Percentiles rank a stretch among this genome's conserved stretches.
phyloP scores from a whole-genome alignment of 495 filamentous ascomycete genomes.

The Daldinia decipiens region DNA sequence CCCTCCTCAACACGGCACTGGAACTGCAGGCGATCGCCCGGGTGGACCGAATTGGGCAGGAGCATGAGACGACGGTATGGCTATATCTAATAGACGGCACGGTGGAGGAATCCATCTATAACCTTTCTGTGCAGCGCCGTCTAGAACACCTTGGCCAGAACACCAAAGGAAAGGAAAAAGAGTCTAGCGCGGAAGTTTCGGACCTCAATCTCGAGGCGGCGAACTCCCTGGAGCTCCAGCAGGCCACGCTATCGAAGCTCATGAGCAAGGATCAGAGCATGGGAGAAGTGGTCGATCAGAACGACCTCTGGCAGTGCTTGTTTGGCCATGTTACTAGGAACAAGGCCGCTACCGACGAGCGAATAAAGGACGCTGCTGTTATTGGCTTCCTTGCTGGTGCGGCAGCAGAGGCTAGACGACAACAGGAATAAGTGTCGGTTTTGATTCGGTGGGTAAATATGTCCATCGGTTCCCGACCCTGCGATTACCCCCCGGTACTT shows the following conservation, averaged over 20 bases:
- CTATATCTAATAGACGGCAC: conserved; percentile 90
- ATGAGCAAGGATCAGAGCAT: conserved; percentile 73
- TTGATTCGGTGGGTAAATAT: background rate
- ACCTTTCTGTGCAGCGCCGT: conserved; percentile 80
- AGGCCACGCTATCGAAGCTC: conserved; percentile 70
- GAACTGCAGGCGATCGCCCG: conserved; percentile 94
- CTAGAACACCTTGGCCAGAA: conserved; percentile 74
- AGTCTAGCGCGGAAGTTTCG: conserved; percentile 41
- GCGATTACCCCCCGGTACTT: background rate
- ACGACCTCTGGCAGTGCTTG: conserved; percentile 90
- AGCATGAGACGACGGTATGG: conserved; percentile 89
- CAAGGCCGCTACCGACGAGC: background rate
- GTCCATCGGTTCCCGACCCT: background rate
- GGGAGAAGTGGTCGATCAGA: conserved; percentile 82
- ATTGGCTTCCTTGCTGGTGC: conserved; percentile 35
- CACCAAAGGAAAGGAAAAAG: conserved; percentile 49
- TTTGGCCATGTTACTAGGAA: conserved; percentile 65
- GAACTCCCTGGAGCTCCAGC: conserved; percentile 83
- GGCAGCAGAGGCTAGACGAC: conserved; percentile 21
- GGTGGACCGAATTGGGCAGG: conserved; percentile 93
- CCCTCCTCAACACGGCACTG: conserved; percentile 89
- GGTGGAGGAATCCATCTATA: conserved; percentile 89
- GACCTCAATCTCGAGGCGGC: conserved; percentile 78
- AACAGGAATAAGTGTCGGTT: background rate
- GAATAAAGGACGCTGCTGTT: conserved; percentile 16